Evolutionary conservation across 2,329 filamentous ascomycete species (phyloP).

Genomic region (Trichoderma hamatum): DNA sequence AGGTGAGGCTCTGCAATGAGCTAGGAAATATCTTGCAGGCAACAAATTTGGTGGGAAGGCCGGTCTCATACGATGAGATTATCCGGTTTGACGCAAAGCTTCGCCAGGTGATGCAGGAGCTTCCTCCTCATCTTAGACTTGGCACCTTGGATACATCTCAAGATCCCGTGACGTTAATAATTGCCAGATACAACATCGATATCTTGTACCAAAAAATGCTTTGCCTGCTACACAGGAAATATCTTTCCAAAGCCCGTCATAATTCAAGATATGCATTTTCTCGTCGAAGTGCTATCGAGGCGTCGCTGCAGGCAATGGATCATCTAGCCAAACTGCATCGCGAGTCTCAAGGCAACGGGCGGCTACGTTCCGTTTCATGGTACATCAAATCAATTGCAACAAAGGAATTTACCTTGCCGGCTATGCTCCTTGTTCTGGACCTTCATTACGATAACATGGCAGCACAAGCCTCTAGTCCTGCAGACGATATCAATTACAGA

Average conservation of each 20-base stretch:
- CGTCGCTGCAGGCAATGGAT: slow-evolving; percentile 77
- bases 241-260: slow-evolving; percentile 74
- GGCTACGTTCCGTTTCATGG: slow-evolving; percentile 74
- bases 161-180: slow-evolving; percentile 82
- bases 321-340: slow-evolving; percentile 76
- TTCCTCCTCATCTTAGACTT: slow-evolving; percentile 80
- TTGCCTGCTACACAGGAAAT: slow-evolving; percentile 86
- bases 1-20: slow-evolving; percentile 67
- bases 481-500: slow-evolving; percentile 52
- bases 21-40: slow-evolving; percentile 73
- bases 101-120: slow-evolving; percentile 63
- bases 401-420: slow-evolving; percentile 83
- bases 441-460: slow-evolving; percentile 69
- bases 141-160: slow-evolving; percentile 73
- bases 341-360: slow-evolving; percentile 72
- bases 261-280: slow-evolving; percentile 85
- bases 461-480: slow-evolving; percentile 43
- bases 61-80: slow-evolving; percentile 65
- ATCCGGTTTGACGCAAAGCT: slow-evolving; percentile 64
- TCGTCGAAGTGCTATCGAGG: slow-evolving; percentile 80
- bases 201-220: slow-evolving; percentile 87
- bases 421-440: slow-evolving; percentile 82
- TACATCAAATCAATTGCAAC: slow-evolving; percentile 78
- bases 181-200: slow-evolving; percentile 82
- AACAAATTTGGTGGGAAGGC: slow-evolving; percentile 58